Base-by-base conservation (phyloP, 768 basidiomycete genomes). In the Suillus brevipes region DNA sequence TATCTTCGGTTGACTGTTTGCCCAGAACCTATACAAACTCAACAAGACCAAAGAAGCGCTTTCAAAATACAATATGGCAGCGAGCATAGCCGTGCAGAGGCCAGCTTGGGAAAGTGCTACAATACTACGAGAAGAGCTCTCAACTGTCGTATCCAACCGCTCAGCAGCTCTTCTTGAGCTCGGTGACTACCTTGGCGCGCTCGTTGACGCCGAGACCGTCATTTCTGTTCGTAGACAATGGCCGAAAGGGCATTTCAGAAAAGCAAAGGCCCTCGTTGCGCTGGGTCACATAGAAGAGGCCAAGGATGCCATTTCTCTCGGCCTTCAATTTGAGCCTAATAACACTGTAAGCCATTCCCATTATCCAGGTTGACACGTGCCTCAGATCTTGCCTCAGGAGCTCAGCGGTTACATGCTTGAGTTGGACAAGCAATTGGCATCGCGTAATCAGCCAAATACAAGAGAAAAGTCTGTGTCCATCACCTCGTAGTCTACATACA, bases 171-270 rank as follows among this genome's bases (percentile, higher is more conserved):
- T 89, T 77, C 85, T 87, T 64, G 92, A 92, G 67, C 78, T 86
- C 16, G 87, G 86, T 12, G 93, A 96, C 75, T 89, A 81, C 69
- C 82, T 94, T 60, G 84, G 86, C 28, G 90, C 95, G 5, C 79
- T 96, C 9, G 88, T 88, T 34, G 97, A 99, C 72, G 95, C 97
- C 0, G 95, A 99, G 64, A 88, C 89, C 2, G 95, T 98, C 72
- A 89, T 97, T 49, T 78, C 85, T 67, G 79, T 97, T 60, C 91
- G 94, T 72, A 83, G 89, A 63, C 88, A 87, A 53, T 99, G 97
- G 96, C 87, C 91, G 71, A 99, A 99, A 73, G 97, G 95, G 0
- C 93, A 98, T 76, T 97, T 97, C 82, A 84, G 97, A 65, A 95
- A 92, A 73, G 92, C 94, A 2, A 94, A 94, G 74, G 94, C 97